A percentile compares a stretch with the other conserved stretches of the same genome.
Conservation (phyloP, 805 yeast species). For the Debaryomyces maramus region DNA sequence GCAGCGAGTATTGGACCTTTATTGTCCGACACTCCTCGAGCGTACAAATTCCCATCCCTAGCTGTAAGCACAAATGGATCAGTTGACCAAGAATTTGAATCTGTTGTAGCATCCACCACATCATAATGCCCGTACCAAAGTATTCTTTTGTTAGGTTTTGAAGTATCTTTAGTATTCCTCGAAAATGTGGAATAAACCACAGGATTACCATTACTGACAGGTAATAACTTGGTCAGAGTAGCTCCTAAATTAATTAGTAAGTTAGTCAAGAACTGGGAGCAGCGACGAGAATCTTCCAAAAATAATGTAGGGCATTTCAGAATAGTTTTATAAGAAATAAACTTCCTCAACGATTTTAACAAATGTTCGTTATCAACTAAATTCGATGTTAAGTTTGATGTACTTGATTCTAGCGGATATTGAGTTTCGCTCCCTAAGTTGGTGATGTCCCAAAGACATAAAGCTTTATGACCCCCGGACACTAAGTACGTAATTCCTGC, state of each 20-base stretch:
- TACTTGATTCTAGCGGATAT: neutral
- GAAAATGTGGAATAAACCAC: slow-evolving; percentile 74
- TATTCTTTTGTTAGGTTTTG: slow-evolving; percentile 36
- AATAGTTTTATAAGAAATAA: slow-evolving; percentile 74
- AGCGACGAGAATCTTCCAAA: slow-evolving; percentile 78
- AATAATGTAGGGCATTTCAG: slow-evolving; percentile 68
- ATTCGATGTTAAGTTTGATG: neutral
- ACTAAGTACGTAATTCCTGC: slow-evolving; percentile 47
- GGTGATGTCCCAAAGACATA: slow-evolving; percentile 68
- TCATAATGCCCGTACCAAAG: slow-evolving; percentile 97
- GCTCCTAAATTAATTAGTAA: slow-evolving; percentile 72
- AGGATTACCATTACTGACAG: slow-evolving; percentile 81
- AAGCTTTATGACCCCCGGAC: slow-evolving; percentile 72
- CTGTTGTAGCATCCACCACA: slow-evolving; percentile 75
- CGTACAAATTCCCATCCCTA: slow-evolving; percentile 81
- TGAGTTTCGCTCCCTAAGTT: slow-evolving; percentile 17
- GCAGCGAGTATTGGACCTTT: slow-evolving; percentile 93
- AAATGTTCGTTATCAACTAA: slow-evolving; percentile 57
- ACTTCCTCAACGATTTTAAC: slow-evolving; percentile 57
- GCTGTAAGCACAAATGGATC: slow-evolving; percentile 79
- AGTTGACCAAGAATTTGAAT: slow-evolving; percentile 64
- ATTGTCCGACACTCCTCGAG: slow-evolving; percentile 92
- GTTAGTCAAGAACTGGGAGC: slow-evolving; percentile 73
- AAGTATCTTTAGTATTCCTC: slow-evolving; percentile 31
- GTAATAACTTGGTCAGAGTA: slow-evolving; percentile 60